A percentile compares a stretch with the other conserved stretches of the same genome.
phyloP scores from a whole-genome alignment of 441 rosid genomes.

The Flueggea neowawraea region DNA sequence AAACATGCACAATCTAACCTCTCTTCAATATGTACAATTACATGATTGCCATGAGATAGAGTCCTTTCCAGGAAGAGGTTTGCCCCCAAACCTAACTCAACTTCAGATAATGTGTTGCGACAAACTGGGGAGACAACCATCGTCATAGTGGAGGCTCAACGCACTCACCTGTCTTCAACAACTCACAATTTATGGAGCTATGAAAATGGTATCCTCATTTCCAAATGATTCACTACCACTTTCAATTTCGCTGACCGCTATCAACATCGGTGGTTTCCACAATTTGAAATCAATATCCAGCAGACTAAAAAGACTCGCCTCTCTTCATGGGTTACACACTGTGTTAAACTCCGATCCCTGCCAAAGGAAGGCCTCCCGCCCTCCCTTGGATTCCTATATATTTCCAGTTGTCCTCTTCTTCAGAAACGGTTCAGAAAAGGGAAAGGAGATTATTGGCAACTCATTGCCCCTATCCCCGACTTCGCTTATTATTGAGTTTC shows the following conservation, averaged over 20 bases:
- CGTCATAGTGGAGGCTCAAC: background rate
- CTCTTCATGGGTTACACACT: background rate
- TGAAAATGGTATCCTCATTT: background rate
- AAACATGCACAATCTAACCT: too few species aligned
- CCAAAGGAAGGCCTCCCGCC: background rate
- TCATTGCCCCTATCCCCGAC: too few species aligned
- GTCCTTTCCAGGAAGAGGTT: slow-evolving; percentile 27
- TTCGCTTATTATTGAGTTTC: too few species aligned
- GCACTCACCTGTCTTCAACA: background rate
- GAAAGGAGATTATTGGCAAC: too few species aligned
- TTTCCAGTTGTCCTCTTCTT: background rate
- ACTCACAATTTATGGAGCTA: background rate
- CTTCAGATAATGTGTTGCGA: slow-evolving; percentile 12
- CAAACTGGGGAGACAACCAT: background rate
- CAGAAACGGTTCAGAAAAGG: background rate
- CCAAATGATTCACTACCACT: background rate
- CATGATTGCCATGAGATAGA: slow-evolving; percentile 21
- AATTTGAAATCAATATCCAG: background rate
- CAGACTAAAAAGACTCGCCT: background rate
- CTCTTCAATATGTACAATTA: slow-evolving; percentile 13
- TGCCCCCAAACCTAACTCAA: slow-evolving; percentile 16
- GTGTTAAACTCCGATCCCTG: background rate
- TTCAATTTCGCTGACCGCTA: background rate
- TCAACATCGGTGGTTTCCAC: background rate
- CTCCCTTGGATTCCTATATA: background rate